These are phyloP conservation scores for Lagerstroemia speciosa DNA, from an alignment of 345 rosid genomes.

Conservation along the genomic window DNA sequence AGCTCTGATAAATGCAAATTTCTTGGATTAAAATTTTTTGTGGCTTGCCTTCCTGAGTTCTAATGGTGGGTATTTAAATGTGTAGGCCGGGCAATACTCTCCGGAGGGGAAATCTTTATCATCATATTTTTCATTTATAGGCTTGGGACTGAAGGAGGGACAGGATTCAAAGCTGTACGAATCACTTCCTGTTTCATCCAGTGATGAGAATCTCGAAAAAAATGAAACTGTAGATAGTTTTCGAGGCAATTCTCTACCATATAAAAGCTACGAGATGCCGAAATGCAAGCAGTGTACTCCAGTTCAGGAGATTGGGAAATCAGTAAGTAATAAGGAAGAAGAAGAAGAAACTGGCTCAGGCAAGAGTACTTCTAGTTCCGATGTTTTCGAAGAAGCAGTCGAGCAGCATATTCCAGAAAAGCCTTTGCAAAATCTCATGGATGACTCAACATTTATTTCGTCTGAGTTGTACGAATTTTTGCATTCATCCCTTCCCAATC, in stretches of 20 bases:
- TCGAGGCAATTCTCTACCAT: conserved; percentile 7
- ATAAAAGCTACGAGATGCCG: conserved; percentile 9
- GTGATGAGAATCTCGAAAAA: conserved; percentile 28
- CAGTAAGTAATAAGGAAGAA: neutral
- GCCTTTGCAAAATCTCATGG: conserved; percentile 34
- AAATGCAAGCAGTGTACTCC: conserved; percentile 7
- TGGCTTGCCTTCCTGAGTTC: conserved; percentile 1
- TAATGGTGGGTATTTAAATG: conserved; percentile 25
- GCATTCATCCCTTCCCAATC: conserved; percentile 67
- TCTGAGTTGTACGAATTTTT: conserved; percentile 62
- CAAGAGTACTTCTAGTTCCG: conserved; percentile 32
- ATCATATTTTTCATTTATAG: conserved; percentile 39
- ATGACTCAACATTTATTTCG: conserved; percentile 56
- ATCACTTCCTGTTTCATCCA: conserved; percentile 37
- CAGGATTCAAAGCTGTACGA: conserved; percentile 26
- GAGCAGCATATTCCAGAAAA: conserved; percentile 26
- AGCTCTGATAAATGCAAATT: neutral
- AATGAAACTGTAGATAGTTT: conserved; percentile 8
- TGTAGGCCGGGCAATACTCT: conserved; percentile 51
- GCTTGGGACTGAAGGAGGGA: conserved; percentile 29
- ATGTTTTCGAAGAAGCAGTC: conserved; percentile 37
- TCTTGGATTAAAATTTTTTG: neutral
- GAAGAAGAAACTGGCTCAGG: conserved; percentile 18
- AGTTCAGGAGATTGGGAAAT: conserved; percentile 7
- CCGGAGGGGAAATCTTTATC: conserved; percentile 34